A percentile compares a stretch with the other conserved stretches of the same genome.
Conservation (phyloP, 208 protist genomes). For the Wallacemonas sp. region DNA sequence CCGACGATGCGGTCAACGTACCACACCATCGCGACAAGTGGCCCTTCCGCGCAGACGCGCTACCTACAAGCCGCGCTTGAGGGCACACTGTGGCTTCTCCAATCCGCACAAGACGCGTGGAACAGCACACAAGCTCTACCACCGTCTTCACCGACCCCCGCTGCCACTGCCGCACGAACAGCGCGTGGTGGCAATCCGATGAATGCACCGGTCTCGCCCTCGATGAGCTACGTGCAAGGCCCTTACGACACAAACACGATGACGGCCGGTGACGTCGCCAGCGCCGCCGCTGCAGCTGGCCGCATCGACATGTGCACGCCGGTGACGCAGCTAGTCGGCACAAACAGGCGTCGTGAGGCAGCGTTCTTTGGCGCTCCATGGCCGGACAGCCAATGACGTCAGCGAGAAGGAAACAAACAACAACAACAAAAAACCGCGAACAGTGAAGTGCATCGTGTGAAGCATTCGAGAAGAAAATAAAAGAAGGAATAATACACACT, state of each 20-base stretch:
- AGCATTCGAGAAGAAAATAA: too few relatives aligned
- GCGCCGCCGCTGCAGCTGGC: too few relatives aligned
- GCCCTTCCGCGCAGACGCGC: slow-evolving; percentile 19
- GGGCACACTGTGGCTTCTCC: slow-evolving; percentile 28
- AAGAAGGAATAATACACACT: slow-evolving; percentile 6
- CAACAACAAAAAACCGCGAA: too few relatives aligned
- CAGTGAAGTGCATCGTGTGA: too few relatives aligned
- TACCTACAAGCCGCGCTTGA: slow-evolving; percentile 33
- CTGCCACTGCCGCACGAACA: background rate
- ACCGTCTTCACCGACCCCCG: background rate
- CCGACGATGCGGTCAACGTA: slow-evolving; percentile 11
- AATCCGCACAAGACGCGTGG: slow-evolving; percentile 9
- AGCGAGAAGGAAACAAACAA: too few relatives aligned
- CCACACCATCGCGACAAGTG: background rate
- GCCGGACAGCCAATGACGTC: slow-evolving; percentile 7
- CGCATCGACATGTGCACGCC: slow-evolving; percentile 29
- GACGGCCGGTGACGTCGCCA: too few relatives aligned
- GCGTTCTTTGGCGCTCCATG: background rate
- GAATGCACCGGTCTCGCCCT: too few relatives aligned
- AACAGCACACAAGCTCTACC: background rate
- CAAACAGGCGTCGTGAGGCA: background rate
- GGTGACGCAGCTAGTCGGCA: slow-evolving; percentile 9
- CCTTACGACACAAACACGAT: too few relatives aligned
- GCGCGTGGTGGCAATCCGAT: too few relatives aligned
- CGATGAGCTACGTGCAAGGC: too few relatives aligned